phyloP scores from a whole-genome alignment of 2,329 filamentous ascomycete genomes.

The Falciphora oryzae region DNA sequence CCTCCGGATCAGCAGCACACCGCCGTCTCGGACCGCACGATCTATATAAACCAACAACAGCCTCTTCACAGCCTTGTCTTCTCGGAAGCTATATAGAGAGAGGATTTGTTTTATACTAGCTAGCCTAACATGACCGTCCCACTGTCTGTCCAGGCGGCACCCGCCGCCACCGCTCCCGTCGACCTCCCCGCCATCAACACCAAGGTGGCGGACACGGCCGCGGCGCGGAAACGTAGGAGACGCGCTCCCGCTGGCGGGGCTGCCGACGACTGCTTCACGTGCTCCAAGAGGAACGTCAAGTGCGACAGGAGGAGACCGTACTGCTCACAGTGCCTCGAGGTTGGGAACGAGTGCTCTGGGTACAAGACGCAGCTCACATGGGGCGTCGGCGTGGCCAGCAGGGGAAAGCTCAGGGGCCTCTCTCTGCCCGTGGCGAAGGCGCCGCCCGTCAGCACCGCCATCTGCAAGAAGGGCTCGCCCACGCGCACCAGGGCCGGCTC shows the following conservation, averaged over 20 bases:
- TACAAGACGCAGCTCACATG: slow-evolving; percentile 97
- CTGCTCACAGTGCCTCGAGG: slow-evolving; percentile 88
- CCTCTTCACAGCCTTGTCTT: background rate
- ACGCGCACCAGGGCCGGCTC: slow-evolving; percentile 42
- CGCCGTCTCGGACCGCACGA: slow-evolving; percentile 11
- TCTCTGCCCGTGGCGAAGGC: slow-evolving; percentile 65
- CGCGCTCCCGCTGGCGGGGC: slow-evolving; percentile 84
- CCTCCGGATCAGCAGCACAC: slow-evolving; percentile 10
- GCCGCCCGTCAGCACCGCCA: slow-evolving; percentile 43
- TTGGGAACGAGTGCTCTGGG: slow-evolving; percentile 87
- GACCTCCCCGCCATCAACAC: no score
- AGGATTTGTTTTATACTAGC: background rate
- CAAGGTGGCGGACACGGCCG: slow-evolving; percentile 19
- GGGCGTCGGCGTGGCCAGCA: slow-evolving; percentile 91
- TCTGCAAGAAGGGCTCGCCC: slow-evolving; percentile 41
- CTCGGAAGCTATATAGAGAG: background rate
- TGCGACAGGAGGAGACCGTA: slow-evolving; percentile 92
- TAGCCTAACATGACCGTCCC: slow-evolving; percentile 42
- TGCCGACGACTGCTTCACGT: slow-evolving; percentile 92
- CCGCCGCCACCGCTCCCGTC: slow-evolving; percentile 30
- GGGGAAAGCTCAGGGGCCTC: slow-evolving; percentile 87
- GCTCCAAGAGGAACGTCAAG: slow-evolving; percentile 73
- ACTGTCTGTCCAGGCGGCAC: slow-evolving; percentile 36
- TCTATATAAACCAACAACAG: slow-evolving; percentile 8
- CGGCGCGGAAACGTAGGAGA: slow-evolving; percentile 68